Evolutionary conservation across 164 flowering plant genomes (phyloP).

Genomic region (Nymphaea colorata): DNA sequence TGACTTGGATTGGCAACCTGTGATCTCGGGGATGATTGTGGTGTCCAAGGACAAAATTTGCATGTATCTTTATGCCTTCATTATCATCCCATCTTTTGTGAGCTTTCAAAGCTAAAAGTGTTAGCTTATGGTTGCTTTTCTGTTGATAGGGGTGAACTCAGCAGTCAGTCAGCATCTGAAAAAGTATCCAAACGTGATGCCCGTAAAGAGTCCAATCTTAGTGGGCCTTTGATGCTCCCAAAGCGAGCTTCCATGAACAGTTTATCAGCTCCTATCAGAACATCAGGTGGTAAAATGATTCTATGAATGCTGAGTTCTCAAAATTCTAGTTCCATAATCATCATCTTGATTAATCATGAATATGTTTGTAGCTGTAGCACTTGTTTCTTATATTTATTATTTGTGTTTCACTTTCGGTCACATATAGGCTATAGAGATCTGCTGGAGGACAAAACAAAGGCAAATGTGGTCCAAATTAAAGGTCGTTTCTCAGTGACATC

Average conservation of each 20-base stretch:
- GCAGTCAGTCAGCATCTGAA: constrained; percentile 34
- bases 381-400: background rate
- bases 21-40: background rate
- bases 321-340: no score
- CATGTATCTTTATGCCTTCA: background rate
- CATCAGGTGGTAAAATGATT: constrained; percentile 63
- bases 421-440: constrained; percentile 69
- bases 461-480: constrained; percentile 84
- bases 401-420: constrained; percentile 3
- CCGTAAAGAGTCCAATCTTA: constrained; percentile 66
- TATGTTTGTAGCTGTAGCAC: background rate
- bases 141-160: constrained; percentile 48
- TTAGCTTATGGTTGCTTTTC: constrained; percentile 1
- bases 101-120: background rate
- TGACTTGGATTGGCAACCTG: background rate
- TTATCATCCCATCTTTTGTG: no score
- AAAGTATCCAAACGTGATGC: constrained; percentile 26
- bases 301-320: background rate
- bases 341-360: background rate
- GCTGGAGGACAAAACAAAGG: constrained; percentile 79
- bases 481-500: constrained; percentile 99
- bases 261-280: constrained; percentile 93
- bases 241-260: constrained; percentile 95
- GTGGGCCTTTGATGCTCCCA: constrained; percentile 95
- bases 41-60: background rate